phyloP scores from a whole-genome alignment of 345 rosid species.

The Physaria fendleri region DNA sequence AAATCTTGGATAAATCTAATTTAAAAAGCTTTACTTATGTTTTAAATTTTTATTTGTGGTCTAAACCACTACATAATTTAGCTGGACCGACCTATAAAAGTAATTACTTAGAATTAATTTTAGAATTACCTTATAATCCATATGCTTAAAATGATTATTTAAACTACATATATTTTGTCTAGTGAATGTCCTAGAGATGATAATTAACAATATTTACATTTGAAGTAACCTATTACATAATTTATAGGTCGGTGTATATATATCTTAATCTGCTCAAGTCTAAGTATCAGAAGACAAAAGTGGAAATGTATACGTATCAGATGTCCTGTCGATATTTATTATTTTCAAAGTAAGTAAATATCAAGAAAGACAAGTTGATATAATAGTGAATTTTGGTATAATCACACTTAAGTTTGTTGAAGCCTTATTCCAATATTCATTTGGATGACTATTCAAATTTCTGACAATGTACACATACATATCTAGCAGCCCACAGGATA shows the following conservation, averaged over 20 bases:
- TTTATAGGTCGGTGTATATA: background rate
- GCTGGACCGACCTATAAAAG: no score
- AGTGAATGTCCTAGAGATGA: background rate
- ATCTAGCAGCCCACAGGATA: background rate
- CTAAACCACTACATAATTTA: no score
- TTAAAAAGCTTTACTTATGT: no score
- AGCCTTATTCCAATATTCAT: conserved; percentile 15
- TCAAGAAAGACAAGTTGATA: conserved; percentile 19
- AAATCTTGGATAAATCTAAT: no score
- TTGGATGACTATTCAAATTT: conserved; percentile 12
- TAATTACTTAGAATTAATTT: no score
- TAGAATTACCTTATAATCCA: no score
- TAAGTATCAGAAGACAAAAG: conserved; percentile 1
- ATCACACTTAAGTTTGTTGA: conserved; percentile 21
- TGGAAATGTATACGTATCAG: conserved; percentile 4
- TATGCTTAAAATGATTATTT: no score
- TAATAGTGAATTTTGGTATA: conserved; percentile 28
- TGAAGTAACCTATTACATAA: background rate
- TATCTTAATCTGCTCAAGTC: background rate
- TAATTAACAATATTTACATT: background rate
- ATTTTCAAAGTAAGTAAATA: background rate
- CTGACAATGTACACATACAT: background rate
- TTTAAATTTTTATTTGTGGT: no score
- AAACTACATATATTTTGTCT: background rate
- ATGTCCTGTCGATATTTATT: background rate